Evolutionary conservation across 345 rosid genomes (phyloP).

Genomic region (Hypericum perforatum): DNA sequence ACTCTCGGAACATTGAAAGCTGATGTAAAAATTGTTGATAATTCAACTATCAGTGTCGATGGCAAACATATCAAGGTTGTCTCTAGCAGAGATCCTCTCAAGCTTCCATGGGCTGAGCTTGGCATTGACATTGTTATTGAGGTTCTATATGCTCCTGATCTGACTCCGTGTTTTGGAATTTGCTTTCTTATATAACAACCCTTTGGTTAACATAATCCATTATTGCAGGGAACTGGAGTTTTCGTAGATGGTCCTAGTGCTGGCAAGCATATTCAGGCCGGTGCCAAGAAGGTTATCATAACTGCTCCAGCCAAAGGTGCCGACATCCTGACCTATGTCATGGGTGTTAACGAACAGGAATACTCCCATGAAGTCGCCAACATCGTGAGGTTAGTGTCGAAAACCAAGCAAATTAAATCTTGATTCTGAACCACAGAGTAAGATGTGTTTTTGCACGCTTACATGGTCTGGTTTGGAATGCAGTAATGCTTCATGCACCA

Average conservation of each 20-base stretch:
- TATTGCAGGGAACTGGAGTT: conserved; percentile 82
- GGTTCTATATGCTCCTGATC: conserved; percentile 23
- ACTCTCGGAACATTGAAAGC: conserved; percentile 95
- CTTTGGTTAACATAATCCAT: not conserved
- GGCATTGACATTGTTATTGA: conserved; percentile 98
- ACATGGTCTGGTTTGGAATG: conserved; percentile 1
- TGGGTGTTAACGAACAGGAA: conserved; percentile 87
- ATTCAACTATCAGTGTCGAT: conserved; percentile 76
- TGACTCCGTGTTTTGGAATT: not conserved
- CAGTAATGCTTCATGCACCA: conserved; percentile 99
- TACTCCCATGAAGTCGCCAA: conserved; percentile 62
- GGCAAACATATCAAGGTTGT: conserved; percentile 84
- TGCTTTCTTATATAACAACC: not conserved
- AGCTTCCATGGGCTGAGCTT: conserved; percentile 98
- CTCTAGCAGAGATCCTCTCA: conserved; percentile 82
- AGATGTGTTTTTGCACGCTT: conserved; percentile 1
- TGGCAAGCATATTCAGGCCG: conserved; percentile 97
- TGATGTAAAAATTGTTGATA: conserved; percentile 72
- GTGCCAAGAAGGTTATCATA: conserved; percentile 92
- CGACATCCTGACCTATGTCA: conserved; percentile 89
- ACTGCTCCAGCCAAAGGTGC: conserved; percentile 99
- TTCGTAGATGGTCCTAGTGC: conserved; percentile 99
- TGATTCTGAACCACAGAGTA: not conserved
- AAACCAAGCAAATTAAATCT: not conserved
- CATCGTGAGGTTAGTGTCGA: conserved; percentile 57